Base-by-base conservation (phyloP, 352 stramenopile species). In the Globisporangium paroecandrum region DNA sequence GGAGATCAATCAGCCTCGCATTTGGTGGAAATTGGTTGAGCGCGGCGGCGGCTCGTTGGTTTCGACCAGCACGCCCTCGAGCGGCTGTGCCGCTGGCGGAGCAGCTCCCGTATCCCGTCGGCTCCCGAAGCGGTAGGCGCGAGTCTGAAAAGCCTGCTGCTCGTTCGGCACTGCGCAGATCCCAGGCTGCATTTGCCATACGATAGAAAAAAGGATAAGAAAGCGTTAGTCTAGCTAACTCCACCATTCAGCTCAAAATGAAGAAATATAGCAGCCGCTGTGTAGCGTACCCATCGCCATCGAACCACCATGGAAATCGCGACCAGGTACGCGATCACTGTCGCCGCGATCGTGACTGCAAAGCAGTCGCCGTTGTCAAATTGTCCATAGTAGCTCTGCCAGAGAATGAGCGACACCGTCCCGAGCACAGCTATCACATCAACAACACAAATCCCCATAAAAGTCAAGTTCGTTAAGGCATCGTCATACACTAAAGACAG, bases 361-460 rank as follows among this genome's bases (percentile, higher is more conserved):
- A 90, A 87, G 69, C 83, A 90, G 73, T 94, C 83, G 36, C 86
- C 83, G 56, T 92, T 89, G 70, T 92, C 73, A 51, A 88, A 88
- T 34, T 69, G 62, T 13, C 77, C 68, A 60, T 79, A 85, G 68
- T 79, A 74, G 25, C 65, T 62, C 64, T 91, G 81, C 86, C 84
- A 92, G n/a, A 92, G 13, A 8, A 81, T 58, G 36, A 92, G 71
- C 38, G 71, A 72, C 4, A 75, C 53, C 6, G 75, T 84, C 27
- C 73, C 69, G 22, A 92, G 59, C 13, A 90, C 73, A 15, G 69
- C 83, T 89, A 38, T 43, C 51, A 58, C 3, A 1, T 46, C 20
- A 20, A 20, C 29, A 36, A 60, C 20, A 4, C 1, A 5, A 38
- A 8, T 20, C 12, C 24, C 4, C 13, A 34, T 29, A 41, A 18